These are phyloP conservation scores for Diplocarpon mali DNA, from an alignment of 2,329 filamentous ascomycete species.

Conservation along the genomic window DNA sequence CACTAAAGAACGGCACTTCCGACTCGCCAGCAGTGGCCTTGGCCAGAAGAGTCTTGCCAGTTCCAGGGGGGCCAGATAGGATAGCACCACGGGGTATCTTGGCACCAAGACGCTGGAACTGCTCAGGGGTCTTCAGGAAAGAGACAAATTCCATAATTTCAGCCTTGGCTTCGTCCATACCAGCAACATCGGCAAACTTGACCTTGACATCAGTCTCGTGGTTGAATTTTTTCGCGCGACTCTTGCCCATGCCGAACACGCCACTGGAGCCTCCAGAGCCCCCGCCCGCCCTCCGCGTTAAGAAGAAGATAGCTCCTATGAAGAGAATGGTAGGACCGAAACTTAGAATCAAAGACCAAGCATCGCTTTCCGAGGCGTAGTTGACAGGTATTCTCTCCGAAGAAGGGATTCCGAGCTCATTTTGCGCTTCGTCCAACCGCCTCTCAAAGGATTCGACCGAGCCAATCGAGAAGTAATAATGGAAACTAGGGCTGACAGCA, in stretches of 20 bases:
- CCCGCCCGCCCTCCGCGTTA: constrained; percentile 63
- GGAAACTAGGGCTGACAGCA: constrained; percentile 56
- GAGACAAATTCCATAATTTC: constrained; percentile 99
- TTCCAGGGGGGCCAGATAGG: constrained; percentile 92
- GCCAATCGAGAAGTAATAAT: constrained; percentile 92
- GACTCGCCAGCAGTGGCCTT: constrained; percentile 98
- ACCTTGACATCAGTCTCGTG: constrained; percentile 94
- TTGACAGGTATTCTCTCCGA: constrained; percentile 88
- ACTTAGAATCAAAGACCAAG: constrained; percentile 58
- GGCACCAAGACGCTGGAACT: constrained; percentile 86
- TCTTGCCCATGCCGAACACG: constrained; percentile 94
- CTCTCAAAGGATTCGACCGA: constrained; percentile 89
- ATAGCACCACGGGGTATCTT: constrained; percentile 98
- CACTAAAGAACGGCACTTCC: constrained; percentile 93
- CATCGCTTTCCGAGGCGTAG: constrained; percentile 65
- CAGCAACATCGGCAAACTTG: constrained; percentile 93
- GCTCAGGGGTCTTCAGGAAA: constrained; percentile 87
- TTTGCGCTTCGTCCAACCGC: constrained; percentile 77
- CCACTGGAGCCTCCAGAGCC: constrained; percentile 58
- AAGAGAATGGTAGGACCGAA: constrained; percentile 84
- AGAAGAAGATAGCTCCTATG: constrained; percentile 71
- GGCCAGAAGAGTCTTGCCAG: constrained; percentile 92
- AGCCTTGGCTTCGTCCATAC: constrained; percentile 94
- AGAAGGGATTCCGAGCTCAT: constrained; percentile 73
- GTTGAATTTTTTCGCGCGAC: constrained; percentile 93